phyloP scores from a whole-genome alignment of 108 stramenopile species.

The Asterionellopsis glacialis region DNA sequence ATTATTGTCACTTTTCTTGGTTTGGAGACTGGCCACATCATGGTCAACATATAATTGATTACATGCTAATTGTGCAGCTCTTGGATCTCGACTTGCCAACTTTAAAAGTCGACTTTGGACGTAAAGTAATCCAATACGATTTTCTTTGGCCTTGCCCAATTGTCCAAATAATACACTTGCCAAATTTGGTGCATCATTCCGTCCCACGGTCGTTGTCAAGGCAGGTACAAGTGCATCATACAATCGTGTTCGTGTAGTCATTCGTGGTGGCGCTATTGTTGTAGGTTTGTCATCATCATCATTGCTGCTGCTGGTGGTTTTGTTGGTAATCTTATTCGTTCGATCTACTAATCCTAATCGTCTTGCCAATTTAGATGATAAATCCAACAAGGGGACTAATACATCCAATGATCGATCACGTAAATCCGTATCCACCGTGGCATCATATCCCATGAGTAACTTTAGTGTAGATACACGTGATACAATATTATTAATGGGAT shows the following conservation, averaged over 20 bases:
- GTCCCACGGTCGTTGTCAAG: conserved; percentile 58
- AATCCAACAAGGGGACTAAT: conserved; percentile 59
- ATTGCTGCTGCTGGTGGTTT: background rate
- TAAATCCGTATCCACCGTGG: conserved; percentile 70
- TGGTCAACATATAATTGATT: conserved; percentile 28
- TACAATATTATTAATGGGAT: conserved; percentile 67
- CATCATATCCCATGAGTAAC: conserved; percentile 62
- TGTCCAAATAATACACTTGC: conserved; percentile 59
- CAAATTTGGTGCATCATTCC: conserved; percentile 57
- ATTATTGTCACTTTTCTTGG: background rate
- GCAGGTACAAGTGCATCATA: conserved; percentile 72
- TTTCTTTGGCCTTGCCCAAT: conserved; percentile 47
- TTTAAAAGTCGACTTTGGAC: conserved; percentile 61
- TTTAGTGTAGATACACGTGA: conserved; percentile 57
- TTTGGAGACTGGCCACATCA: background rate
- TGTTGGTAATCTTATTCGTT: too few relatives aligned
- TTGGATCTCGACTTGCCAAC: conserved; percentile 54
- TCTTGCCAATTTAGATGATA: conserved; percentile 46
- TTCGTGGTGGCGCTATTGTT: background rate
- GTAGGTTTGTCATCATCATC: background rate
- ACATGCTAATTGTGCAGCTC: conserved; percentile 61
- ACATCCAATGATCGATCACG: conserved; percentile 79
- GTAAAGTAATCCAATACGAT: conserved; percentile 50
- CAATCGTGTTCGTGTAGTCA: conserved; percentile 20
- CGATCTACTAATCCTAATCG: conserved; percentile 34